phyloP scores from a whole-genome alignment of 2,329 filamentous ascomycete genomes.

The Didymella pomorum region DNA sequence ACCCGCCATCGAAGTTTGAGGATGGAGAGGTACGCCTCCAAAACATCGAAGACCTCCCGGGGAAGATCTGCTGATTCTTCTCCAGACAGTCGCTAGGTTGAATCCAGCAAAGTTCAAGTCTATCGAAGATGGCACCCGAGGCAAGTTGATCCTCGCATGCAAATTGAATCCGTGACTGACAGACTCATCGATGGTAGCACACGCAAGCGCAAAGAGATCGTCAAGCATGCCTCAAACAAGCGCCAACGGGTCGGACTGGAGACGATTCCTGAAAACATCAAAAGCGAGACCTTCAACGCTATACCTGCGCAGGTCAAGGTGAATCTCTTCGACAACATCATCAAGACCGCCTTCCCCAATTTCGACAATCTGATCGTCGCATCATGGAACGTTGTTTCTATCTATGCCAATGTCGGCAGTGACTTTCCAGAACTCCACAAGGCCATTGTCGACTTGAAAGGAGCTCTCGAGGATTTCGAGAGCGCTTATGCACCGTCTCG shows the following conservation, averaged over 20 bases:
- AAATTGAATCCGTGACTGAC: background rate
- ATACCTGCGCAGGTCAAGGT: constrained; percentile 38
- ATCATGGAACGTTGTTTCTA: constrained; percentile 42
- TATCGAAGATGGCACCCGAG: background rate
- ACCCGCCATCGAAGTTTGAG: constrained; percentile 22
- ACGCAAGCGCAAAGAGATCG: constrained; percentile 20
- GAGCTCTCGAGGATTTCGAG: constrained; percentile 40
- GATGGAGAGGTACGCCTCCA: constrained; percentile 38
- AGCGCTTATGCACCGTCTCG: constrained; percentile 12
- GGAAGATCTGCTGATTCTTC: background rate
- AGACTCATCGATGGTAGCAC: background rate
- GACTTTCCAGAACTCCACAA: constrained; percentile 39
- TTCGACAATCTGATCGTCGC: constrained; percentile 45
- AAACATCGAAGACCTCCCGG: background rate
- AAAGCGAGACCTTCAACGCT: constrained; percentile 31
- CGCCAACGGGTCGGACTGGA: constrained; percentile 32
- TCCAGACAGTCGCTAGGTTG: constrained; percentile 30
- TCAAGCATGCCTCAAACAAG: constrained; percentile 38
- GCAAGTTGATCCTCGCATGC: background rate
- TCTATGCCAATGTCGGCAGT: constrained; percentile 38
- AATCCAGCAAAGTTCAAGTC: constrained; percentile 14
- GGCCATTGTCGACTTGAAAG: constrained; percentile 36
- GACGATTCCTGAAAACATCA: constrained; percentile 34
- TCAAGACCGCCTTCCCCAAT: constrained; percentile 38
- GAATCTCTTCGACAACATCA: constrained; percentile 39